Evolutionary conservation across 129 eudicot genomes (phyloP).

Genomic region (sunflower (Helianthus annuus)): DNA sequence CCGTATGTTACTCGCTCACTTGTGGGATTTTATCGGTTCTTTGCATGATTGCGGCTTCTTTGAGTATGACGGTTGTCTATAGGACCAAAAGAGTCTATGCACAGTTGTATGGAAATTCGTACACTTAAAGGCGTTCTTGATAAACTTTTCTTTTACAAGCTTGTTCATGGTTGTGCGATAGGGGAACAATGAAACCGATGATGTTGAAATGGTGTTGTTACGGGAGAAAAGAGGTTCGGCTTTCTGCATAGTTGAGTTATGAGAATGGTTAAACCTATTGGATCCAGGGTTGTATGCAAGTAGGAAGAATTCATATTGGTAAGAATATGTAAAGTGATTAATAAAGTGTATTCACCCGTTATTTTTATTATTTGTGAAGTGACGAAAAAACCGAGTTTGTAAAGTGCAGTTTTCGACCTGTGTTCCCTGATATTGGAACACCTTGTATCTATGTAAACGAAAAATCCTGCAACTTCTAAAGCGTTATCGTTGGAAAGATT

Average conservation of each 20-base stretch:
- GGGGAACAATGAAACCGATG: neutral
- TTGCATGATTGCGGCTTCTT: slow-evolving; percentile 42
- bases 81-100: slow-evolving; percentile 67
- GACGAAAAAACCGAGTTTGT: neutral
- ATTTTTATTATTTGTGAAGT: neutral
- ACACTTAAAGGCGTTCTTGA: slow-evolving; percentile 12
- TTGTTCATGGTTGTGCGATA: neutral
- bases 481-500: too few relatives aligned
- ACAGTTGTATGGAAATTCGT: slow-evolving; percentile 47
- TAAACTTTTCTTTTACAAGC: neutral
- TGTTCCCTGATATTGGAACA: neutral
- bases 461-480: neutral
- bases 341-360: slow-evolving; percentile 4
- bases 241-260: neutral
- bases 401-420: neutral
- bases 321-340: slow-evolving; percentile 6
- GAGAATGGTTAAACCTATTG: neutral
- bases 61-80: slow-evolving; percentile 54
- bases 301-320: too few relatives aligned
- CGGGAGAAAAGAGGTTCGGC: neutral
- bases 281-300: neutral
- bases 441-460: neutral
- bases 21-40: slow-evolving; percentile 63
- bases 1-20: slow-evolving; percentile 63
- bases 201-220: neutral